phyloP scores from a whole-genome alignment of 306 rosid species.

The Acacia confusa region DNA sequence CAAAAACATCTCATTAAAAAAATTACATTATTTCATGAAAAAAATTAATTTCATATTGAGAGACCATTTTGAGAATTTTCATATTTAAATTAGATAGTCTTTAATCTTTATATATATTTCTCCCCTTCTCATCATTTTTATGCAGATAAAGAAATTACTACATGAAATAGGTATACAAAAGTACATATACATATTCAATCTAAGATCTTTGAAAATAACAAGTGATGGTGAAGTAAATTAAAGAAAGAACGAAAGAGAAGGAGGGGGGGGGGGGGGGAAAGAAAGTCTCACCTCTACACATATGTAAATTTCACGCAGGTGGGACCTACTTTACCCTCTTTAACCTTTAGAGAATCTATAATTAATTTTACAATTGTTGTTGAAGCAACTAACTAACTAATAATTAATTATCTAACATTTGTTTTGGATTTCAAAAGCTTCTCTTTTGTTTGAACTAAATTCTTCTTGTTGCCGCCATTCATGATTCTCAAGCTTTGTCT shows the following conservation, averaged over 20 bases:
- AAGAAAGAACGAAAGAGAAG: too few relatives aligned
- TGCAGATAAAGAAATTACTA: neutral
- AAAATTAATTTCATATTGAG: too few relatives aligned
- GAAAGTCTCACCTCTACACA: neutral
- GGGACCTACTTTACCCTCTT: neutral
- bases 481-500: constrained; percentile 90
- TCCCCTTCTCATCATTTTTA: constrained; percentile 1
- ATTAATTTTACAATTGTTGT: neutral
- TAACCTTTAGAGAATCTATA: neutral
- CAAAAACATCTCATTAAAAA: too few relatives aligned
- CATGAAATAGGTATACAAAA: neutral
- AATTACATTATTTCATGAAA: too few relatives aligned
- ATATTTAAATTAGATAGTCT: too few relatives aligned
- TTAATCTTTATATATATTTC: neutral
- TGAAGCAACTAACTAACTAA: neutral
- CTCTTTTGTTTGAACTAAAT: constrained; percentile 38
- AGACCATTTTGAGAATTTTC: too few relatives aligned
- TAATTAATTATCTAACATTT: constrained; percentile 27
- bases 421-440: constrained; percentile 38
- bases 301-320: neutral
- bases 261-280: neutral
- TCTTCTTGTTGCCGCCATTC: constrained; percentile 63
- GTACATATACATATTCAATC: neutral
- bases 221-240: neutral
- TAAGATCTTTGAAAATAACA: neutral